Conservation (phyloP, 164 flowering plant species). For the Buxus sempervirens region DNA sequence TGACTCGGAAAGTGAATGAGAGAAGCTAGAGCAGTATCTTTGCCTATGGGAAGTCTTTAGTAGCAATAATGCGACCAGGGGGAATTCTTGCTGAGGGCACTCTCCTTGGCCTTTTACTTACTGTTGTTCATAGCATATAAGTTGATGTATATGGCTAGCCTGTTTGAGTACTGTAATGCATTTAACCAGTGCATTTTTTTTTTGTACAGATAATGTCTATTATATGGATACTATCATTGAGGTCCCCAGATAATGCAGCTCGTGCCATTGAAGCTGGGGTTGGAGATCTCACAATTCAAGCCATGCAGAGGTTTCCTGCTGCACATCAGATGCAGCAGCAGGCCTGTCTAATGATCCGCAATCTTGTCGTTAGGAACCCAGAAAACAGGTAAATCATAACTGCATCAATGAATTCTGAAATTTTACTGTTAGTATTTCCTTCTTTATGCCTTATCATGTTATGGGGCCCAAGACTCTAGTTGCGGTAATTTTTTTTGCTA, state of each 20-base stretch:
- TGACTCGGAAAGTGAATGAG: no score
- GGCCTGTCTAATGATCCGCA: slow-evolving; percentile 88
- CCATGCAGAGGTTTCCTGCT: slow-evolving; percentile 75
- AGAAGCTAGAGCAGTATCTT: no score
- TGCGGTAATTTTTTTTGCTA: not conserved
- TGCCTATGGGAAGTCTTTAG: no score
- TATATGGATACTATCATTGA: slow-evolving; percentile 58
- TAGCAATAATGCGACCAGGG: no score
- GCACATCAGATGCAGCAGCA: slow-evolving; percentile 71
- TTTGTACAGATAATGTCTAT: slow-evolving; percentile 73
- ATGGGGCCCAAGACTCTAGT: not conserved
- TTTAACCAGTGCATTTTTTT: not conserved
- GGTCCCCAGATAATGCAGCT: slow-evolving; percentile 84
- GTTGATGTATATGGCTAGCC: not conserved
- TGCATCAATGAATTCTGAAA: not conserved
- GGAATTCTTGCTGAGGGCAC: no score
- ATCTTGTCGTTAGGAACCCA: slow-evolving; percentile 78
- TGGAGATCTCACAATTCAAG: slow-evolving; percentile 81
- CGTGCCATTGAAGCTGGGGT: slow-evolving; percentile 90
- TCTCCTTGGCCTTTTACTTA: no score
- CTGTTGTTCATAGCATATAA: not conserved
- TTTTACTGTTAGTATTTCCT: not conserved
- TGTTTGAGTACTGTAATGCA: no score
- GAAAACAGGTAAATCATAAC: slow-evolving; percentile 67
- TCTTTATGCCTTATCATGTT: not conserved